These are phyloP conservation scores for Aquilaria agallochum DNA, from an alignment of 441 rosid species.

Conservation along the genomic window DNA sequence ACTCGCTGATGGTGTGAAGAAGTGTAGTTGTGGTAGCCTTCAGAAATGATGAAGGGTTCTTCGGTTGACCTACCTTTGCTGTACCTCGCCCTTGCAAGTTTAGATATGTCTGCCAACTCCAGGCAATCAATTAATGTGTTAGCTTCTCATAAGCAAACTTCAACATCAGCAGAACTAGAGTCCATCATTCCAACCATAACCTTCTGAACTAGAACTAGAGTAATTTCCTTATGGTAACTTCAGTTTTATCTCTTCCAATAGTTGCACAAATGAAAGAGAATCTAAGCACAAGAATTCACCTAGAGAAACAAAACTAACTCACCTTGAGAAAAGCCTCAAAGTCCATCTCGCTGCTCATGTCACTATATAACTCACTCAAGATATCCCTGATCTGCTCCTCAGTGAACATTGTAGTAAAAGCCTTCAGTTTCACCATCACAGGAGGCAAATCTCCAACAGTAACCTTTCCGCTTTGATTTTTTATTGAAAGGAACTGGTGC, in stretches of 20 bases:
- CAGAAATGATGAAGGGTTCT: conserved; percentile 49
- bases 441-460: conserved; percentile 46
- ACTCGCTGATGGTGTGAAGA: conserved; percentile 48
- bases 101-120: conserved; percentile 33
- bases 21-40: conserved; percentile 46
- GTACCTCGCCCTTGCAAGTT: conserved; percentile 41
- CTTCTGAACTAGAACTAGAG: not conserved
- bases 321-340: conserved; percentile 70
- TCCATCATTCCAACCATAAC: too few species aligned
- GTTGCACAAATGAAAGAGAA: not conserved
- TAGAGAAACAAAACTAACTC: conserved; percentile 11
- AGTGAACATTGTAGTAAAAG: conserved; percentile 38
- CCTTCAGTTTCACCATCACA: conserved; percentile 49
- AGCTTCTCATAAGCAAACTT: not conserved
- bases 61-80: conserved; percentile 39
- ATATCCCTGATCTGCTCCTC: conserved; percentile 51
- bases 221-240: not conserved
- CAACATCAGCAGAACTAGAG: too few species aligned
- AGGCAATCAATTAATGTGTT: conserved; percentile 13
- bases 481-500: conserved; percentile 39
- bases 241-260: not conserved
- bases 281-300: conserved; percentile 13
- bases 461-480: conserved; percentile 47
- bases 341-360: conserved; percentile 35
- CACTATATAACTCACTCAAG: conserved; percentile 30